Conservation (phyloP, 805 yeast species). For the Wickerhamiella domercqiae region DNA sequence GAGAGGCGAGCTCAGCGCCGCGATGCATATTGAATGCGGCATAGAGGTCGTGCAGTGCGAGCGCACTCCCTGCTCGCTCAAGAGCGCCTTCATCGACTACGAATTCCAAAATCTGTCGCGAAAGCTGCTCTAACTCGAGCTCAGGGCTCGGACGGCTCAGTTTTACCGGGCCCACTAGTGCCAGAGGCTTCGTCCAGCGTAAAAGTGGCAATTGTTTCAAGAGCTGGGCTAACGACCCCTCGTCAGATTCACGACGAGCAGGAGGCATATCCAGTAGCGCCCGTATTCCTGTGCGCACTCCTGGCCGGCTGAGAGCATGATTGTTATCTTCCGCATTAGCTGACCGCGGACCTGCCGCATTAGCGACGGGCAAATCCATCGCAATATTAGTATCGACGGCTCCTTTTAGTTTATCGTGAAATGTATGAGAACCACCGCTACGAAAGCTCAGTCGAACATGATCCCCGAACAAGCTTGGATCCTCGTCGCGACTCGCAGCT, state of each 20-base stretch:
- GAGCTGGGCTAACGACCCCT: slow-evolving; percentile 22
- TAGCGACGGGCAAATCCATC: neutral
- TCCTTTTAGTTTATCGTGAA: slow-evolving; percentile 29
- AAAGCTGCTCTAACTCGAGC: slow-evolving; percentile 38
- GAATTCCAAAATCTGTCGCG: slow-evolving; percentile 69
- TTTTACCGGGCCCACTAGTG: slow-evolving; percentile 17
- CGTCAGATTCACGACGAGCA: neutral
- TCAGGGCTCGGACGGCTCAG: slow-evolving; percentile 18
- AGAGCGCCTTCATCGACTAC: slow-evolving; percentile 32
- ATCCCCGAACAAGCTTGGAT: slow-evolving; percentile 12
- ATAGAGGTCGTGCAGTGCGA: slow-evolving; percentile 48
- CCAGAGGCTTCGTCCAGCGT: slow-evolving; percentile 25
- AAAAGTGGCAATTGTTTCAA: slow-evolving; percentile 57
- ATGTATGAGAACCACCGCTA: slow-evolving; percentile 45
- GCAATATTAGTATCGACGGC: slow-evolving; percentile 1
- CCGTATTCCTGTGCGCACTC: neutral
- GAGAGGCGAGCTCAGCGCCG: slow-evolving; percentile 51
- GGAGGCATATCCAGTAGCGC: neutral
- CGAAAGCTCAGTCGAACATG: slow-evolving; percentile 39
- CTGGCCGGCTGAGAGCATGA: no score
- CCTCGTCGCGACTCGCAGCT: slow-evolving; percentile 16
- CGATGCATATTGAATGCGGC: slow-evolving; percentile 50
- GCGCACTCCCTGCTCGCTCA: slow-evolving; percentile 39
- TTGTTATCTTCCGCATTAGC: neutral
- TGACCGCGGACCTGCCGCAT: neutral